Evolutionary conservation across 139 green algal genomes (phyloP).

Genomic region (Eudorina sp.): DNA sequence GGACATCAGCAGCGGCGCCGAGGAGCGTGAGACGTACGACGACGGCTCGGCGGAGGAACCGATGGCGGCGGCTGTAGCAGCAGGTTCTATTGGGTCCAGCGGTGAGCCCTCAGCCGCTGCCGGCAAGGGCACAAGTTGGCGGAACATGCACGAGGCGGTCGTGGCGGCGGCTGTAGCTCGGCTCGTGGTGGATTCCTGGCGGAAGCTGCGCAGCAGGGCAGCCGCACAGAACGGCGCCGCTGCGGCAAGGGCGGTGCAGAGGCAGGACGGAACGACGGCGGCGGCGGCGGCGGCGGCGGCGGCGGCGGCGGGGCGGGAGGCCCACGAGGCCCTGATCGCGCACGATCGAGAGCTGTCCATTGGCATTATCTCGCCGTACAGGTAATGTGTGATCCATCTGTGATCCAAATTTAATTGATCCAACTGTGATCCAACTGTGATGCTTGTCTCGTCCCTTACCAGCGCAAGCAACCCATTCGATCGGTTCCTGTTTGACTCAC

Average conservation of each 20-base stretch:
- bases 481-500: too few species aligned
- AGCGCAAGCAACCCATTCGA: too few species aligned
- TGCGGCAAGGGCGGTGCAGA: background rate
- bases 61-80: background rate
- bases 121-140: background rate
- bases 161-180: background rate
- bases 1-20: background rate
- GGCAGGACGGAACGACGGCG: background rate
- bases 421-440: background rate
- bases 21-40: background rate
- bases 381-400: background rate
- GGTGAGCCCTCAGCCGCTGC: background rate
- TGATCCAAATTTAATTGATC: background rate
- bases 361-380: slow-evolving; percentile 41
- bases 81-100: background rate
- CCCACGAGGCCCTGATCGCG: background rate
- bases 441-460: too few species aligned
- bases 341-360: background rate
- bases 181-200: background rate
- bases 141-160: background rate
- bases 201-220: background rate
- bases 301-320: background rate
- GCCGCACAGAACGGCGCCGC: too few species aligned
- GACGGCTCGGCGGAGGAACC: background rate
- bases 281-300: background rate